phyloP scores from a whole-genome alignment of 1,284 basidiomycete species.

The Veloboletus limbatus region DNA sequence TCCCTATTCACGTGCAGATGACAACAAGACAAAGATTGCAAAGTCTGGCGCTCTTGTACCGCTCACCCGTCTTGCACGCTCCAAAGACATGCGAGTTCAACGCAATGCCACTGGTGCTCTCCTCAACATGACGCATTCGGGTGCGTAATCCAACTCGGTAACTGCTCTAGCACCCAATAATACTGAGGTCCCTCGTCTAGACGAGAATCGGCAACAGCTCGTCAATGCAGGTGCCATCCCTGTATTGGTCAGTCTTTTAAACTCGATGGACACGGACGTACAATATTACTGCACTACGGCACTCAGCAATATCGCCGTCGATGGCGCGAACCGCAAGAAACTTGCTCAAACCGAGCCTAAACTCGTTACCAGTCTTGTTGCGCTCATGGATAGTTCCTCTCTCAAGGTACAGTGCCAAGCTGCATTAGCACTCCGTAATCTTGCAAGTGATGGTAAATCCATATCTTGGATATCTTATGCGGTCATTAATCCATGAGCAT shows the following conservation, averaged over 20 bases:
- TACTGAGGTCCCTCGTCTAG: constrained; percentile 33
- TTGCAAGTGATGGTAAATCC: constrained; percentile 87
- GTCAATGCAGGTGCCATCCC: constrained; percentile 99
- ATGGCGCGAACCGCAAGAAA: constrained; percentile 93
- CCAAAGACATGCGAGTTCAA: constrained; percentile 99
- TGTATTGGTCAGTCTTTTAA: constrained; percentile 92
- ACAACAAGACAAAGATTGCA: constrained; percentile 99
- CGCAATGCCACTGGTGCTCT: constrained; percentile 97
- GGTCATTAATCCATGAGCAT: constrained; percentile 3
- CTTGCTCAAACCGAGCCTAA: constrained; percentile 94
- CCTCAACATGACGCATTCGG: constrained; percentile 99
- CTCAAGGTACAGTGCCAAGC: constrained; percentile 99
- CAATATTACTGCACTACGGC: constrained; percentile 99
- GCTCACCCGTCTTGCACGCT: constrained; percentile 92
- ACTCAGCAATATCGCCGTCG: constrained; percentile 96
- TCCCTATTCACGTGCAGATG: constrained; percentile 53
- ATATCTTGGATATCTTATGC: neutral
- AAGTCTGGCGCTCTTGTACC: constrained; percentile 98
- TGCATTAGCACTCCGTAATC: constrained; percentile 92
- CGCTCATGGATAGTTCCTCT: constrained; percentile 96
- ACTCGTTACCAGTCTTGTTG: constrained; percentile 91
- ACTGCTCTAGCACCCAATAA: neutral
- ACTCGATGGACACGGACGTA: constrained; percentile 97
- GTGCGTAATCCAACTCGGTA: constrained; percentile 42
- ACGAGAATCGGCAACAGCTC: constrained; percentile 98